phyloP scores from a whole-genome alignment of 1,284 basidiomycete species.

The Naganishia sp. region DNA sequence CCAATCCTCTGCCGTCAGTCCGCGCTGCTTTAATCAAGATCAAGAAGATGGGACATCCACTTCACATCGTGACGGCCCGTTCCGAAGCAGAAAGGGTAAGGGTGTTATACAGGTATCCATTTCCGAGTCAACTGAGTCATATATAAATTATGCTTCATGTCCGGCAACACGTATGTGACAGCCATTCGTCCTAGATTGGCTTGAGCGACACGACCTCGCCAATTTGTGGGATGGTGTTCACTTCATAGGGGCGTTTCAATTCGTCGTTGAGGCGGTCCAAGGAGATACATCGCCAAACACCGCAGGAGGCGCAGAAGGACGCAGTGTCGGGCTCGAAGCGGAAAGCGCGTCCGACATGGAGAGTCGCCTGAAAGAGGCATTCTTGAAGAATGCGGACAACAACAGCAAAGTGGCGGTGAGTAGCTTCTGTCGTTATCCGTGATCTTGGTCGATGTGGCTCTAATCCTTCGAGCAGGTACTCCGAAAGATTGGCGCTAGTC shows the following conservation, averaged over 20 bases:
- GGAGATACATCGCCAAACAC: too few species aligned
- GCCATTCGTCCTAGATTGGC: constrained; percentile 22
- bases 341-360: not conserved
- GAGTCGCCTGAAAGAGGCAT: constrained; percentile 14
- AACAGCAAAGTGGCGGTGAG: constrained; percentile 26
- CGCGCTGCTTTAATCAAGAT: constrained; percentile 37
- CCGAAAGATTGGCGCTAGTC: constrained; percentile 41
- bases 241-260: constrained; percentile 27
- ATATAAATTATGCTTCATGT: too few species aligned
- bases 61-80: constrained; percentile 46
- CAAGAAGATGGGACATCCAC: constrained; percentile 42
- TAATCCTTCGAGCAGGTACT: constrained; percentile 36
- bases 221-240: constrained; percentile 28
- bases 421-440: not conserved
- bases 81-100: constrained; percentile 32
- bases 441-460: not conserved
- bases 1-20: constrained; percentile 39
- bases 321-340: not conserved
- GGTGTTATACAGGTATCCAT: not conserved
- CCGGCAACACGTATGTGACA: not conserved
- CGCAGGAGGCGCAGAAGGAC: not conserved
- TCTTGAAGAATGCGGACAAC: constrained; percentile 20
- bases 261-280: not conserved
- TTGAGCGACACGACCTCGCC: constrained; percentile 17
- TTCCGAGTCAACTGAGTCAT: not conserved